Evolutionary conservation across 352 stramenopile species (phyloP), one percentile per base, ranked within the genome.

Genomic region (Pseudoperonospora humuli): DNA sequence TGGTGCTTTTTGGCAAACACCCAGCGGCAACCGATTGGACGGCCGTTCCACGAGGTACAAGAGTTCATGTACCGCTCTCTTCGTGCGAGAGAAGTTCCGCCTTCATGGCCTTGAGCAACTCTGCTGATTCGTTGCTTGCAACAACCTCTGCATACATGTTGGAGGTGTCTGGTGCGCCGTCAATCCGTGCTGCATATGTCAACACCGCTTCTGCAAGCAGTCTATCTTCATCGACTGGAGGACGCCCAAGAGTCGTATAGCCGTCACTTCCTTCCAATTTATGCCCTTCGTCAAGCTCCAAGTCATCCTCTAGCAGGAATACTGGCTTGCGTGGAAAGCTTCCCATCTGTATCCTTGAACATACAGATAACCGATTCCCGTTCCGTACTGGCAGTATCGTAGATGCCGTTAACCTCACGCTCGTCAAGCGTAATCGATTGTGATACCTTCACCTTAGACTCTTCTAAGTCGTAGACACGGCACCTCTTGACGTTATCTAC

Each of bases 141-240:
- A 60, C 44, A 0, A 27, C 52, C 20, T 61, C 39, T 9, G 32
- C 25, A 21, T 53, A 59, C 10, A 38, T 39, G 0, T 31, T 50
- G 5, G 43, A 38, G 0, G 32, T 32, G n/a, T 54, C 43, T 8
- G 33, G 8, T 2, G 21, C 43, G 3, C 53, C 26, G 2, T 36
- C 45, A 15, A 27, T 19, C 11, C 18, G 28, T 19, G 35, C 35
- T 4, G 10, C 35, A 2, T 40, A 19, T 7, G 18, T 20, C 3
- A 40, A 20, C 11, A 40, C 35, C 8, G 19, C 18, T 40, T 40
- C 19, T 17, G 11, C 35, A 29, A 40, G 5, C 1, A 29, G 35
- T 5, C 35, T n/a, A 28, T 40, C 35, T 28, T 40, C 35, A 28
- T 40, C 35, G n/a, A 40, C 4, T 5, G 19, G 5, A 23, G 18